phyloP scores from a whole-genome alignment of 176 grass and related monocot genomes.

The Areca catechu region DNA sequence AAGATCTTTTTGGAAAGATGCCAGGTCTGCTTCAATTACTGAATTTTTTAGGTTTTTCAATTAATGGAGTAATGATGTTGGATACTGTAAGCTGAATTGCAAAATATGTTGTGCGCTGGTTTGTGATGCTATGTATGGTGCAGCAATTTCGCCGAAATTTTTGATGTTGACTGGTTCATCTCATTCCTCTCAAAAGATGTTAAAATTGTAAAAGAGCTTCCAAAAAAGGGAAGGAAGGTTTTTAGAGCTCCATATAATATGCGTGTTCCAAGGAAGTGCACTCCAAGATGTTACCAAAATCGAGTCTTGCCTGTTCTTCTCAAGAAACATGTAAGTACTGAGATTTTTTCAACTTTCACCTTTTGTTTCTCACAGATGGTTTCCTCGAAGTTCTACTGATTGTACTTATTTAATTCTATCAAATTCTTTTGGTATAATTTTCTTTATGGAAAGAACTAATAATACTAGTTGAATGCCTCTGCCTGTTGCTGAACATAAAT shows the following conservation, averaged over 20 bases:
- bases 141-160: slow-evolving; percentile 86
- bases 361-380: too few species aligned
- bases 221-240: slow-evolving; percentile 45
- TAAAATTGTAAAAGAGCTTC: slow-evolving; percentile 74
- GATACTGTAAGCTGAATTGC: too few species aligned
- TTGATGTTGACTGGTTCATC: slow-evolving; percentile 73
- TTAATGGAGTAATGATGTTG: too few species aligned
- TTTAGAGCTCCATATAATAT: slow-evolving; percentile 54
- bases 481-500: too few species aligned
- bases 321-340: slow-evolving; percentile 82
- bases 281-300: slow-evolving; percentile 74
- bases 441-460: too few species aligned
- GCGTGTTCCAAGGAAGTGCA: slow-evolving; percentile 93
- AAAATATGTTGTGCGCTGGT: background rate
- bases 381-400: too few species aligned
- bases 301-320: slow-evolving; percentile 81
- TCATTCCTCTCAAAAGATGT: slow-evolving; percentile 75
- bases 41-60: too few species aligned
- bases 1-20: slow-evolving; percentile 23
- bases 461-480: too few species aligned
- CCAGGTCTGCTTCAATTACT: slow-evolving; percentile 11
- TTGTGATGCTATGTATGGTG: slow-evolving; percentile 33
- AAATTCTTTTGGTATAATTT: too few species aligned
- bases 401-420: too few species aligned
- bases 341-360: too few species aligned